These are phyloP conservation scores for Aspergillus sp. DNA, from an alignment of 2,329 filamentous ascomycete species.

Conservation along the genomic window DNA sequence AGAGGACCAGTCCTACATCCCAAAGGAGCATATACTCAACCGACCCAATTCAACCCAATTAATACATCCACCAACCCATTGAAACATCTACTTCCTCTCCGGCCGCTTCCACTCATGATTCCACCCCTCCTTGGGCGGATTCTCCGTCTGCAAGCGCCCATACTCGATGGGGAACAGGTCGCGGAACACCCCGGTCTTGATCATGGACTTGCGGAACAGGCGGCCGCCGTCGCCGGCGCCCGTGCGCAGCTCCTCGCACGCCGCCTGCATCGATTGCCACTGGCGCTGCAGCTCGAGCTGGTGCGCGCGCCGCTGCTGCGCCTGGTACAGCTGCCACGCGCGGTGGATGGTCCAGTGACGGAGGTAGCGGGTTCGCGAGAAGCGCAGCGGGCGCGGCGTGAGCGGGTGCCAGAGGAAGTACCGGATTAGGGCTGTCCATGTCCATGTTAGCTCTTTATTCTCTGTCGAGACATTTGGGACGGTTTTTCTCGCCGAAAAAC, in stretches of 20 bases:
- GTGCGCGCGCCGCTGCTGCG: slow-evolving; percentile 63
- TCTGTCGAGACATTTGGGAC: too few relatives aligned
- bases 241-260: slow-evolving; percentile 77
- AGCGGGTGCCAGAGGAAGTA: slow-evolving; percentile 69
- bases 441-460: slow-evolving; percentile 5
- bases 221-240: slow-evolving; percentile 52
- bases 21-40: not conserved
- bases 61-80: not conserved
- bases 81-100: slow-evolving; percentile 20
- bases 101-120: slow-evolving; percentile 84
- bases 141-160: slow-evolving; percentile 70
- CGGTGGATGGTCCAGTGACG: slow-evolving; percentile 99
- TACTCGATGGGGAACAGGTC: slow-evolving; percentile 88
- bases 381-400: slow-evolving; percentile 75
- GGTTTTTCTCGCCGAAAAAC: too few relatives aligned
- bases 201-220: slow-evolving; percentile 83
- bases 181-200: slow-evolving; percentile 80
- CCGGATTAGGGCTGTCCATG: slow-evolving; percentile 59
- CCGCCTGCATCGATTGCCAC: slow-evolving; percentile 78
- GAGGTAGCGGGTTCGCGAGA: slow-evolving; percentile 81
- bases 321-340: slow-evolving; percentile 80
- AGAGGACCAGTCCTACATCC: not conserved
- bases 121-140: slow-evolving; percentile 76
- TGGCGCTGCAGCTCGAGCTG: slow-evolving; percentile 72
- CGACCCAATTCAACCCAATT: not conserved